Evolutionary conservation across 805 yeast genomes (phyloP).

Genomic region (Myxozyma nipponensis): DNA sequence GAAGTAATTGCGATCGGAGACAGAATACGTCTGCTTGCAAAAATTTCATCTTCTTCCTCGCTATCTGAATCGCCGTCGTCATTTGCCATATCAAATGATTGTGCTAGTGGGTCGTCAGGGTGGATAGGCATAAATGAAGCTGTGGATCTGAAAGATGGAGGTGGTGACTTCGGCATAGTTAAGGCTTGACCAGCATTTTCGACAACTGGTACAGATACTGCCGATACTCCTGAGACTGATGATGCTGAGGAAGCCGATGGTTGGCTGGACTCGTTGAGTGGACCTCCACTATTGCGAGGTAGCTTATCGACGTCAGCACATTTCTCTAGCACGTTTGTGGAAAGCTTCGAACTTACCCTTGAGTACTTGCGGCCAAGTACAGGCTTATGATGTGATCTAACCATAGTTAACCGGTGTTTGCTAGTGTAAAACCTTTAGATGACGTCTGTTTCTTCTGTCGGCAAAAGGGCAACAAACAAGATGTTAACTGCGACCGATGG

Average conservation of each 20-base stretch:
- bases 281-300: conserved; percentile 20
- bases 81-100: conserved; percentile 24
- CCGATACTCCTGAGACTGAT: neutral
- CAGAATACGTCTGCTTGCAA: neutral
- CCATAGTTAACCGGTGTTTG: neutral
- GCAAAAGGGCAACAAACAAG: too few species aligned
- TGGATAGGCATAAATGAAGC: conserved; percentile 26
- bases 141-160: conserved; percentile 27
- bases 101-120: conserved; percentile 29
- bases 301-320: conserved; percentile 7
- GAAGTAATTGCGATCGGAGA: neutral
- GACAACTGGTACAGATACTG: neutral
- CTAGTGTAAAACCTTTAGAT: too few species aligned
- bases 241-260: conserved; percentile 11
- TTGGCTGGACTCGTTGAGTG: conserved; percentile 3
- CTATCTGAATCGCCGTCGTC: conserved; percentile 10
- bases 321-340: neutral
- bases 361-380: conserved; percentile 22
- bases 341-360: conserved; percentile 13
- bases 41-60: conserved; percentile 20
- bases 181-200: conserved; percentile 3
- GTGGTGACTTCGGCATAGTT: conserved; percentile 26
- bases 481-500: too few species aligned
- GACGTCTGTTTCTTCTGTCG: too few species aligned
- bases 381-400: neutral